Conservation (phyloP, 2,329 filamentous ascomycete species). For the Xylaria sp. region DNA sequence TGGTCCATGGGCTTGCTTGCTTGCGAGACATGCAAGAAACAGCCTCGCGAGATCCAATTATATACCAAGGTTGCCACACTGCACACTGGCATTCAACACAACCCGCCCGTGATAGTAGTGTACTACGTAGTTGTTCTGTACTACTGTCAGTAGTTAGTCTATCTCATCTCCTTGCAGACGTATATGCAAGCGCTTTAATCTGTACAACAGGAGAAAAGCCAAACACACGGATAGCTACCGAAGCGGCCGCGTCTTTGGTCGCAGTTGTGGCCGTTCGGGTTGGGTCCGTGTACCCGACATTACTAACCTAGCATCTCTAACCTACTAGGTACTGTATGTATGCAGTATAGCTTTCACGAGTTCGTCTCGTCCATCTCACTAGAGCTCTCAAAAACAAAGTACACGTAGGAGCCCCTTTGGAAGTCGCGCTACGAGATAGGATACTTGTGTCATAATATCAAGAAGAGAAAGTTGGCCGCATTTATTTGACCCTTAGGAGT, state of each 20-base stretch:
- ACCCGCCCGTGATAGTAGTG: neutral
- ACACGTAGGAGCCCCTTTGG: neutral
- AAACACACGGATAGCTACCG: constrained; percentile 15
- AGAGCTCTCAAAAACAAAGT: too few relatives aligned
- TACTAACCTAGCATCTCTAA: neutral
- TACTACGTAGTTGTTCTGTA: neutral
- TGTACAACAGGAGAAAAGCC: constrained; percentile 11
- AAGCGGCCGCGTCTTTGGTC: constrained; percentile 12
- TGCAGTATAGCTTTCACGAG: neutral
- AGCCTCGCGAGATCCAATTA: constrained; percentile 1
- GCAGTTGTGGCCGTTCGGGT: neutral
- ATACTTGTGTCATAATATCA: neutral
- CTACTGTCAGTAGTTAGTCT: neutral
- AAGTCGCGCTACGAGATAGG: neutral
- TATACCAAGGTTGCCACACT: neutral
- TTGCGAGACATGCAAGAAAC: constrained; percentile 9
- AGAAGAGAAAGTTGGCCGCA: neutral
- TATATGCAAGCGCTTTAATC: constrained; percentile 9
- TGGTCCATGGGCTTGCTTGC: neutral
- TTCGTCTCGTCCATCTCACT: too few relatives aligned
- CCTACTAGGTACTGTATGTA: neutral
- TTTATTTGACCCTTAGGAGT: neutral
- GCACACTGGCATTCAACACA: neutral
- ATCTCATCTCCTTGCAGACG: constrained; percentile 1
- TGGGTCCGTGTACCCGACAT: neutral